Evolutionary conservation across 768 basidiomycete species (phyloP).

Genomic region (Mycena indigotica): DNA sequence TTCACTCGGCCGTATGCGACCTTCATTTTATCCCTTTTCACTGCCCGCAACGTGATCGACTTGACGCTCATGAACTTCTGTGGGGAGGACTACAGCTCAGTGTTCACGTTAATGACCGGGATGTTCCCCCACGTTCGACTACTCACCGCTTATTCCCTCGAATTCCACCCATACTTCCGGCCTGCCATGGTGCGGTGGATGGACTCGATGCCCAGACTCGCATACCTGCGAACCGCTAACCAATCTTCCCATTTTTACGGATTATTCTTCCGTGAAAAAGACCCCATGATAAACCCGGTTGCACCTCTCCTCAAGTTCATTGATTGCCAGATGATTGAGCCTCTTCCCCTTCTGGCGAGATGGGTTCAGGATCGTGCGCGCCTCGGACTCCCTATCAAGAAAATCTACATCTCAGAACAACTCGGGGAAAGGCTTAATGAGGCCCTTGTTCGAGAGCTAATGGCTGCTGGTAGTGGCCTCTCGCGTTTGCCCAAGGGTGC

Average conservation of each 20-base stretch:
- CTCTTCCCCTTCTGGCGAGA: conserved; percentile 30
- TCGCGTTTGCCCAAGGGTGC: conserved; percentile 37
- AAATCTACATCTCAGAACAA: conserved; percentile 46
- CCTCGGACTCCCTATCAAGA: conserved; percentile 48
- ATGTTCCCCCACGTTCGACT: conserved; percentile 55
- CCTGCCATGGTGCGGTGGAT: conserved; percentile 51
- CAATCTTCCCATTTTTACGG: conserved; percentile 44
- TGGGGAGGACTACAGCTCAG: conserved; percentile 51
- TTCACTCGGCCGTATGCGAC: conserved; percentile 50
- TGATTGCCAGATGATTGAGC: conserved; percentile 46
- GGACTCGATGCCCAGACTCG: conserved; percentile 58
- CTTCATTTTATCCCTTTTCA: conserved; percentile 50
- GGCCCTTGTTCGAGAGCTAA: conserved; percentile 32
- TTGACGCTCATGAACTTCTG: conserved; percentile 58
- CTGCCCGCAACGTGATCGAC: conserved; percentile 59
- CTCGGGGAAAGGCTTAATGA: conserved; percentile 26
- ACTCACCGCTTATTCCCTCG: conserved; percentile 52
- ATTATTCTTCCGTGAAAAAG: conserved; percentile 43
- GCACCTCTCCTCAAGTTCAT: conserved; percentile 49
- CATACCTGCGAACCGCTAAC: conserved; percentile 50
- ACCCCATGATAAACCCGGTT: conserved; percentile 27
- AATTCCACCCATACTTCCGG: conserved; percentile 34
- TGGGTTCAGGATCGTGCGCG: conserved; percentile 40
- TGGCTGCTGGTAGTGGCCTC: conserved; percentile 31
- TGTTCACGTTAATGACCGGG: conserved; percentile 49